These are phyloP conservation scores for Phytophthora agathidicida DNA, from an alignment of 352 stramenopile species.

Conservation along the genomic window DNA sequence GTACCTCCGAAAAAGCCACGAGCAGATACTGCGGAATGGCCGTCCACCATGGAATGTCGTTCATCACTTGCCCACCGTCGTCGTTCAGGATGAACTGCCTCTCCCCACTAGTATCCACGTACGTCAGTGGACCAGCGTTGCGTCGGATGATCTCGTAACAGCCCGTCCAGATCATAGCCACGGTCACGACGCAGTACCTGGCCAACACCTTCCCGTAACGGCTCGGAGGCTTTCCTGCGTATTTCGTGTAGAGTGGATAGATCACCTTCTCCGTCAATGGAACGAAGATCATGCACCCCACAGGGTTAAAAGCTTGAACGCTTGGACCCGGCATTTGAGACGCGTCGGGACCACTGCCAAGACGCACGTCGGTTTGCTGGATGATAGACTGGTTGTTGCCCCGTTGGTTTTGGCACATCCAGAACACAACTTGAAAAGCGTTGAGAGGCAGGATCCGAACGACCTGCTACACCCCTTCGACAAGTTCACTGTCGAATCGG, in stretches of 20 bases:
- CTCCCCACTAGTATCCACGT: constrained; percentile 17
- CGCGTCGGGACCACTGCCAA: constrained; percentile 34
- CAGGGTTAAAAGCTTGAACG: constrained; percentile 53
- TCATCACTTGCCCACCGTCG: constrained; percentile 25
- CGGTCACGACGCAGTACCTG: constrained; percentile 39
- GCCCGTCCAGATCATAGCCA: constrained; percentile 50
- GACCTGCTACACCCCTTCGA: constrained; percentile 60
- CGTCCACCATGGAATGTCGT: constrained; percentile 29
- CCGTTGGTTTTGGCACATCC: constrained; percentile 60
- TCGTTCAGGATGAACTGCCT: constrained; percentile 38
- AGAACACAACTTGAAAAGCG: constrained; percentile 65
- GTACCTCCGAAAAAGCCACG: constrained; percentile 39
- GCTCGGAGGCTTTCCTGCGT: constrained; percentile 41
- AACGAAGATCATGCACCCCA: constrained; percentile 44
- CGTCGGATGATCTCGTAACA: constrained; percentile 44
- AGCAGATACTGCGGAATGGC: constrained; percentile 54
- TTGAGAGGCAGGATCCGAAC: constrained; percentile 34
- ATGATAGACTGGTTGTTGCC: constrained; percentile 75
- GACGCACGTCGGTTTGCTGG: constrained; percentile 63
- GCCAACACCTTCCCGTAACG: constrained; percentile 42
- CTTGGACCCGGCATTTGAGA: constrained; percentile 54
- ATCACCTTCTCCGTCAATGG: constrained; percentile 44
- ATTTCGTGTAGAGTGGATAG: constrained; percentile 49
- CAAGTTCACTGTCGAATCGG: constrained; percentile 39
- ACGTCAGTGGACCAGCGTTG: constrained; percentile 18